Base-by-base conservation (phyloP, 1,284 basidiomycete species). In the Rhodotorula sp. region DNA sequence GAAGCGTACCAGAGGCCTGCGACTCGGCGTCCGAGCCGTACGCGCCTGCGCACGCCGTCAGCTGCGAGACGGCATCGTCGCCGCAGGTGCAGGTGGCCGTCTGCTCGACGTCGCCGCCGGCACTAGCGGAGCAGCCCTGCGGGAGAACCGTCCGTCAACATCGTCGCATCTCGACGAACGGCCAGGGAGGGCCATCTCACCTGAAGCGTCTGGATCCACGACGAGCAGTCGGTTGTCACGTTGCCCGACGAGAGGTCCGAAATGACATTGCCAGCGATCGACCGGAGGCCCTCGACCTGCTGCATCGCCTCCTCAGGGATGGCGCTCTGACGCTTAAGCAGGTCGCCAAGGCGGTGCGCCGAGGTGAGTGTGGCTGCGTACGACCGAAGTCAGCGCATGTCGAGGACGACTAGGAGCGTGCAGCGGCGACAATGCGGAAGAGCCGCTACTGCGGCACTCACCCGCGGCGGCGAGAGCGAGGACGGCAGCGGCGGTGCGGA, bases 41-140 rank as follows among this genome's bases (percentile, higher is more conserved):
- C 23, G 49, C 17, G 0, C 19, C 34, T 7, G 70, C 70, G 55
- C 70, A 71, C 7, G 44, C 25, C 13, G 55, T 48, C 54, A 71
- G 63, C 34, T 53, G 46, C 7, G 42, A 19, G 21, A 68, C n/a
- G 17, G 49, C 46, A 8, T 49, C 10, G 17, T 17, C 23, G 8
- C 34, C 46, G 63, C 70, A 71, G 7, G 63, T 44, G 63, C 70
- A 71, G 25, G n/a, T 42, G 0, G 66, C 70, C 8, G 66, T 41
- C 17, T 27, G 49, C 5, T 56, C 55, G 49, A 64, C 46, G 54
- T 55, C 58, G 23, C 27, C 25, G 12, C 34, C 34, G 5, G 34
- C 34, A 5, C n/a, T 49, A 45, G n/a, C 27, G 10, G 27, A 25
- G 48, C 59, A 53, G 17, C 25, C 44, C 70, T 55, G 62, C 27